Conservation (phyloP, 208 protist species). For the Trypanosoma cruzi region DNA sequence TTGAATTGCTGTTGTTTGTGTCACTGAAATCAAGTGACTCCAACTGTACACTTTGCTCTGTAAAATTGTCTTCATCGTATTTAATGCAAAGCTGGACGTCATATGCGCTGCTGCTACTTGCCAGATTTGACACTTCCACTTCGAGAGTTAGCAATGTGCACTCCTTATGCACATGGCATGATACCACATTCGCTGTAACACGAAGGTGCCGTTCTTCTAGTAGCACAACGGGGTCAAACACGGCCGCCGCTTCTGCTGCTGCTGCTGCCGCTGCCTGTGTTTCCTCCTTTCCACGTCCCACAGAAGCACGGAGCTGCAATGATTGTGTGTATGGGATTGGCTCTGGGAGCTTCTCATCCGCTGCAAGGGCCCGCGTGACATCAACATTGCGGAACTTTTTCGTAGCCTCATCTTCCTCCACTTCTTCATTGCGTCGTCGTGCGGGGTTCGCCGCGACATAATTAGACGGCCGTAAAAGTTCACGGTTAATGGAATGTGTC, state of each 20-base stretch:
- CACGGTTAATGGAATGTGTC: conserved; percentile 59
- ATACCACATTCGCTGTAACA: conserved; percentile 30
- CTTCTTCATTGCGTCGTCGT: conserved; percentile 19
- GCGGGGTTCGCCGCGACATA: conserved; percentile 34
- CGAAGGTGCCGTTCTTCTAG: conserved; percentile 40
- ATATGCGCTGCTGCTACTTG: conserved; percentile 32
- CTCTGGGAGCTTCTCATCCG: conserved; percentile 67
- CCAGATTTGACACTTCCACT: conserved; percentile 47
- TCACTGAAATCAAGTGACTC: conserved; percentile 29
- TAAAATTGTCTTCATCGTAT: conserved; percentile 21
- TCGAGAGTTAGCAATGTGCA: conserved; percentile 38
- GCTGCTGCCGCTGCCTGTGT: neutral
- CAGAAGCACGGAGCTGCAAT: conserved; percentile 18
- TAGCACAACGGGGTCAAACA: conserved; percentile 37
- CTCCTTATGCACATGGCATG: conserved; percentile 52
- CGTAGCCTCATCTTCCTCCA: conserved; percentile 82
- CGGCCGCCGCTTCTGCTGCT: conserved; percentile 13
- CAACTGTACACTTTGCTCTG: conserved; percentile 1
- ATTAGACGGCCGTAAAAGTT: conserved; percentile 54
- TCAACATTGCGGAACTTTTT: conserved; percentile 74
- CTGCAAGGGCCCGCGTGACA: conserved; percentile 63
- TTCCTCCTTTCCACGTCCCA: neutral
- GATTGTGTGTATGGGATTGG: conserved; percentile 58
- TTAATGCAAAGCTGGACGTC: conserved; percentile 30
- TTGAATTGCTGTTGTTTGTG: neutral